Base-by-base conservation (phyloP, 2,329 filamentous ascomycete genomes). In the Hypoxylon sp. region DNA sequence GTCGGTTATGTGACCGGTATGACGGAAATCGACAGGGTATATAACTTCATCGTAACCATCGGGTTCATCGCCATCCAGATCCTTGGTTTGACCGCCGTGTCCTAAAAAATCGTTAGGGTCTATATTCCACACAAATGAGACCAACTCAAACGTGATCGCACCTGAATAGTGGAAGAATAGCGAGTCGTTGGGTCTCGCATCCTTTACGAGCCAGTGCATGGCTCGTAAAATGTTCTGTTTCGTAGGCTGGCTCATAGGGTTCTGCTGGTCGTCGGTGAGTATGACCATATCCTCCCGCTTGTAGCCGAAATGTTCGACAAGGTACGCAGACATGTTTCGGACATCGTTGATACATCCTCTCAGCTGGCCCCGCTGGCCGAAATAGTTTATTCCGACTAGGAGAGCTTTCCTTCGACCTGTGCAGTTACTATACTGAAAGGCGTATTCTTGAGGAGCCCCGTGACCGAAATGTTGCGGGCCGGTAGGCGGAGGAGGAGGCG, bases 201-300 rank as follows among this genome's bases (percentile, higher is more conserved):
- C 94, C 81, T 97, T 97, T 63, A 98, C 93, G 19, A 98, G 83
- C 95, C 95, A 98, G 79, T 98, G 94, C 95, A 98, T 98, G 30
- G 95, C 95, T 58, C 95, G 89, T 38, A 98, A 81, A 61, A 98
- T 97, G 77, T 98, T 98, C 73, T 93, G 92, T 80, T 98, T 98
- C 4, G 94, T 97, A 7, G 95, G 95, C 82, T 97, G 93, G 81
- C 93, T 97, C 92, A 98, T 97, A 25, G 93, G 93, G 75, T 97
- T 97, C 79, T 97, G 93, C 82, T 98, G 94, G 78, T 98, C 95
- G 77, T 98, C 95, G 41, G 95, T 98, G 78, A 98, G 86, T 68
- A 96, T 90, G 19, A 98, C 95, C 95, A 98, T 98, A 77, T 98
- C 94, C 80, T 98, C 95, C 64, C 94, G 86, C 81, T 93, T 94